Conservation (phyloP, 805 yeast species). For the Cyberlindnera subsufficiens region DNA sequence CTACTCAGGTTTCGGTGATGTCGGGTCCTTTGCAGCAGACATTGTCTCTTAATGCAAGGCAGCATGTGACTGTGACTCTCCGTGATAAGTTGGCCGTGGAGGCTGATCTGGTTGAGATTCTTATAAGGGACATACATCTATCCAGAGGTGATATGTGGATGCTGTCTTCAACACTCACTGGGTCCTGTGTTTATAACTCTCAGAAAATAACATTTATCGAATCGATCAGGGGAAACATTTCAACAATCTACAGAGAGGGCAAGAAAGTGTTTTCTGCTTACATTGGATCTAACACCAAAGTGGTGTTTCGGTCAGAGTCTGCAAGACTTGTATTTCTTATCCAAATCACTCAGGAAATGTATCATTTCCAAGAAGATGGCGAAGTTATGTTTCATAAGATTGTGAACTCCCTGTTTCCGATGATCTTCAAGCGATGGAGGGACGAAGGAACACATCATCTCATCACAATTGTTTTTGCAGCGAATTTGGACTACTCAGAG, state of each 20-base stretch:
- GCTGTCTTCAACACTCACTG: slow-evolving; percentile 54
- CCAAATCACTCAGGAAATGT: slow-evolving; percentile 93
- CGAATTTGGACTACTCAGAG: slow-evolving; percentile 53
- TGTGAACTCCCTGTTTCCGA: slow-evolving; percentile 88
- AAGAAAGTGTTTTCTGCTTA: slow-evolving; percentile 68
- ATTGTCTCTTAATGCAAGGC: slow-evolving; percentile 62
- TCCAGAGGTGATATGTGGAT: slow-evolving; percentile 94
- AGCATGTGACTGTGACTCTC: slow-evolving; percentile 53
- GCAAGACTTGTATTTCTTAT: slow-evolving; percentile 78
- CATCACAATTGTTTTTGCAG: slow-evolving; percentile 84
- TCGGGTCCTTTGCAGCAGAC: slow-evolving; percentile 54
- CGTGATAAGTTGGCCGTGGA: slow-evolving; percentile 44
- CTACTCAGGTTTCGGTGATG: slow-evolving; percentile 46
- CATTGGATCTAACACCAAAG: slow-evolving; percentile 65
- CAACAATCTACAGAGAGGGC: slow-evolving; percentile 60
- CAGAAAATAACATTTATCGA: slow-evolving; percentile 61
- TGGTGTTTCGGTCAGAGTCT: slow-evolving; percentile 87
- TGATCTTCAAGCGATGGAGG: slow-evolving; percentile 82
- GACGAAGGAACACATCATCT: slow-evolving; percentile 84
- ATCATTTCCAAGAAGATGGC: slow-evolving; percentile 96
- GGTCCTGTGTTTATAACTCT: slow-evolving; percentile 58
- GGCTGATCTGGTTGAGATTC: slow-evolving; percentile 78
- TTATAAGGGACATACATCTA: slow-evolving; percentile 71
- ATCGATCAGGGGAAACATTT: slow-evolving; percentile 57
- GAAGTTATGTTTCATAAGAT: slow-evolving; percentile 90